A percentile compares a stretch with the other conserved stretches of the same genome.
These are phyloP conservation scores for Mucuna pruriens DNA, from an alignment of 306 rosid genomes.

Conservation along the genomic window DNA sequence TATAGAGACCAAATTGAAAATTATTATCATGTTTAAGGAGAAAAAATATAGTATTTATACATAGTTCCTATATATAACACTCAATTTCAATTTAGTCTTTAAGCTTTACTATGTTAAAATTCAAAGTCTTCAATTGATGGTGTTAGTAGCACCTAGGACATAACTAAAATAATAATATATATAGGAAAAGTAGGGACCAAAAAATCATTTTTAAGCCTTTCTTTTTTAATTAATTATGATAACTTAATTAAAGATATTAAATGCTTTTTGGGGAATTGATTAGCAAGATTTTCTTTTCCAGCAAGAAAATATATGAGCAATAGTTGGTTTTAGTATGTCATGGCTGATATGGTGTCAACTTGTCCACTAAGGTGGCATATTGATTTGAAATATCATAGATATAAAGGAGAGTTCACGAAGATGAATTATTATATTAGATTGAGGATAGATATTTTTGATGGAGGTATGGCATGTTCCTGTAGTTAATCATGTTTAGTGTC, in stretches of 20 bases:
- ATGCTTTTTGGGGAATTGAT: neutral
- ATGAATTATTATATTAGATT: neutral
- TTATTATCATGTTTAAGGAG: neutral
- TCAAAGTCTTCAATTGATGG: neutral
- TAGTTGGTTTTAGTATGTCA: slow-evolving; percentile 11
- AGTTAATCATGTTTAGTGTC: neutral
- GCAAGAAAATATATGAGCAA: neutral
- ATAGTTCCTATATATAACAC: neutral
- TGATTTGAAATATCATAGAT: slow-evolving; percentile 17
- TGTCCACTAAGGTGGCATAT: neutral
- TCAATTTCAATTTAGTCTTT: neutral
- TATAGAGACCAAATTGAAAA: neutral
- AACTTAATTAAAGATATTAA: neutral
- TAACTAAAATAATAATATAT: neutral
- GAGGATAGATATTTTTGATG: slow-evolving; percentile 7
- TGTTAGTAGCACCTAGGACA: neutral
- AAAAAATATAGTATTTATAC: neutral
- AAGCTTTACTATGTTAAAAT: neutral
- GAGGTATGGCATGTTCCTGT: neutral
- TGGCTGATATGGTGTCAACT: neutral
- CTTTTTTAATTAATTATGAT: neutral
- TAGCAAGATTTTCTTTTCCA: neutral
- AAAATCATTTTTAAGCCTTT: neutral
- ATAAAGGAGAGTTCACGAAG: neutral
- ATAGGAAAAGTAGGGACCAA: neutral